phyloP scores from a whole-genome alignment of 176 grass and related monocot species.

The Microstegium vimineum region DNA sequence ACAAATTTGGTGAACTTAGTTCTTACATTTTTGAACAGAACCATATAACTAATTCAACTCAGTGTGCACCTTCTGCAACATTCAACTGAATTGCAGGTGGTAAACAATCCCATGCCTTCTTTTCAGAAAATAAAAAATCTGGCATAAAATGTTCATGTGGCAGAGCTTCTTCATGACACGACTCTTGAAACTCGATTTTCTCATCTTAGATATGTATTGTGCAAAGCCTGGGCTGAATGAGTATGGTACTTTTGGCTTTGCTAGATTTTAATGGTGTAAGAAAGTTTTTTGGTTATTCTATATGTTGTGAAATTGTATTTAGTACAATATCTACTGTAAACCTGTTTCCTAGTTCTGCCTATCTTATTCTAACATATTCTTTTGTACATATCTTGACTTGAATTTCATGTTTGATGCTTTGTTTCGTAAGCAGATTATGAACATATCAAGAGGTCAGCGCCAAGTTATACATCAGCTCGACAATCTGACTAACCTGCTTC shows the following conservation, averaged over 20 bases:
- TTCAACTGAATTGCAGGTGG: neutral
- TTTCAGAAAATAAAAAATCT: neutral
- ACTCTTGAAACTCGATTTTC: too few species aligned
- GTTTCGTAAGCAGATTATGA: conserved; percentile 50
- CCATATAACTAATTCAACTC: too few species aligned
- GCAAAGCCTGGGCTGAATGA: neutral
- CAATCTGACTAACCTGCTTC: conserved; percentile 68
- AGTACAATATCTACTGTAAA: neutral
- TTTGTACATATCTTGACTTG: conserved; percentile 5
- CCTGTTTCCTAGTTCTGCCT: neutral
- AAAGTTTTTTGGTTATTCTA: neutral
- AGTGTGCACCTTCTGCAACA: neutral
- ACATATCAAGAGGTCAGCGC: conserved; percentile 72
- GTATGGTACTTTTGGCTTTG: neutral
- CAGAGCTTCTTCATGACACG: neutral
- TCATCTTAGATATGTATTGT: neutral
- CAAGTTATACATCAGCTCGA: conserved; percentile 91
- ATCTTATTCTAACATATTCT: neutral
- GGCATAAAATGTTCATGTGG: neutral
- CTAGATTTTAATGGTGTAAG: neutral
- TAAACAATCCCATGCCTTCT: too few species aligned
- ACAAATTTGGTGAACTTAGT: too few species aligned
- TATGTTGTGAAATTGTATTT: neutral
- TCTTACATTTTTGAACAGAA: too few species aligned
- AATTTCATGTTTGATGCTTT: conserved; percentile 12